phyloP scores from a whole-genome alignment of 2,329 filamentous ascomycete species.

The Pseudocercospora pini-densiflorae region DNA sequence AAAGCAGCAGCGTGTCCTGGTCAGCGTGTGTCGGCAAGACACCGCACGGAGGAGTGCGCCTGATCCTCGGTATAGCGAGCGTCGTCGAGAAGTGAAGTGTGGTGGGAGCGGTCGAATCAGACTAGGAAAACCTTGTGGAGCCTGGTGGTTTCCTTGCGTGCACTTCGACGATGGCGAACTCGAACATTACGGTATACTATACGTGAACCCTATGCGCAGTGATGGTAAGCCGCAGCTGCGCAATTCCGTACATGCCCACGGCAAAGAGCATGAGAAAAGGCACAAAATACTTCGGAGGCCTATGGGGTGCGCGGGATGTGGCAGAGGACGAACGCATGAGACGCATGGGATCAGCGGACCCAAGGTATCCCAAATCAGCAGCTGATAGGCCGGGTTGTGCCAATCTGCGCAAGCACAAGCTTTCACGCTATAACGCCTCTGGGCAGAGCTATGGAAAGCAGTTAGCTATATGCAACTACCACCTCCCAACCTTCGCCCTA shows the following conservation, averaged over 20 bases:
- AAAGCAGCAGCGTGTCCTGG: background rate
- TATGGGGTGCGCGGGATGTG: background rate
- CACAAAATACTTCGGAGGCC: background rate
- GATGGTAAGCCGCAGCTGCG: background rate
- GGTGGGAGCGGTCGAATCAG: background rate
- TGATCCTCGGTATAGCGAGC: background rate
- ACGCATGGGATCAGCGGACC: background rate
- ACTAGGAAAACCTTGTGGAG: background rate
- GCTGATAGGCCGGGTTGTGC: background rate
- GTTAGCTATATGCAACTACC: background rate
- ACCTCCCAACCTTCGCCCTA: conserved; percentile 23
- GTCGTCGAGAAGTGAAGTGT: background rate
- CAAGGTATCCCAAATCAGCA: background rate
- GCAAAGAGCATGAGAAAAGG: background rate
- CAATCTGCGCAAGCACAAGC: background rate
- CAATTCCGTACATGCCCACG: background rate
- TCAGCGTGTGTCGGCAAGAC: background rate
- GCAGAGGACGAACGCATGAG: background rate
- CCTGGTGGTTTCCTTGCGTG: background rate
- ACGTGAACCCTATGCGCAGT: background rate
- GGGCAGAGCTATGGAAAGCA: background rate
- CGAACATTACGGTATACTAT: background rate
- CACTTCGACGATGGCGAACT: background rate
- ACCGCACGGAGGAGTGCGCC: background rate
- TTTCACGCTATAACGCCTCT: background rate